phyloP scores from a whole-genome alignment of 2,329 filamentous ascomycete species.

The Pyrenochaeta sp. region DNA sequence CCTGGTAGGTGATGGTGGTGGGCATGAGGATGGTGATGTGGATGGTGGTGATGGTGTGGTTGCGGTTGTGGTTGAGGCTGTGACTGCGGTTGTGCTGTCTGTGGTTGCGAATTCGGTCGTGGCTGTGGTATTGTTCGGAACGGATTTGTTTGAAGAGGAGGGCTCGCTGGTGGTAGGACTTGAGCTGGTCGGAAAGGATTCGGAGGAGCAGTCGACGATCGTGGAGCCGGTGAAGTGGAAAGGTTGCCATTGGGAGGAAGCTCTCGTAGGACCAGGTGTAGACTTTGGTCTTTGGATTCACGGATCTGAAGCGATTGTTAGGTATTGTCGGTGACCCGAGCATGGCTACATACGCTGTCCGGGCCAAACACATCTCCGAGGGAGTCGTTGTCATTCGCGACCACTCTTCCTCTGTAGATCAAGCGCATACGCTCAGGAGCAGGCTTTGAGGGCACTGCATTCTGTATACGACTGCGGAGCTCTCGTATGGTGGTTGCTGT shows the following conservation, averaged over 20 bases:
- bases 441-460: conserved; percentile 55
- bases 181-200: conserved; percentile 40
- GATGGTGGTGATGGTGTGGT: conserved; percentile 25
- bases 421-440: conserved; percentile 60
- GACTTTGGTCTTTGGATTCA: conserved; percentile 46
- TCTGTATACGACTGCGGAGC: conserved; percentile 62
- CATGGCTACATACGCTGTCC: conserved; percentile 54
- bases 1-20: neutral
- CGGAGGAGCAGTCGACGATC: conserved; percentile 49
- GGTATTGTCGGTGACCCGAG: neutral
- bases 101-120: conserved; percentile 41
- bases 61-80: conserved; percentile 24
- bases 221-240: conserved; percentile 29
- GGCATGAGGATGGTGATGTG: conserved; percentile 23
- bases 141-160: conserved; percentile 40
- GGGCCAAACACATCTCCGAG: conserved; percentile 61
- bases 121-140: conserved; percentile 39
- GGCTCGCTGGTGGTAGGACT: conserved; percentile 21
- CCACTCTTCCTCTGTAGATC: conserved; percentile 65
- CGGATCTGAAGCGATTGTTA: conserved; percentile 41
- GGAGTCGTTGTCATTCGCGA: conserved; percentile 59
- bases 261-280: conserved; percentile 51
- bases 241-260: conserved; percentile 21
- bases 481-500: conserved; percentile 57
- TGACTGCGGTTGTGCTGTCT: conserved; percentile 20